Base-by-base conservation (phyloP, 768 basidiomycete genomes). In the Pholiota microspora region DNA sequence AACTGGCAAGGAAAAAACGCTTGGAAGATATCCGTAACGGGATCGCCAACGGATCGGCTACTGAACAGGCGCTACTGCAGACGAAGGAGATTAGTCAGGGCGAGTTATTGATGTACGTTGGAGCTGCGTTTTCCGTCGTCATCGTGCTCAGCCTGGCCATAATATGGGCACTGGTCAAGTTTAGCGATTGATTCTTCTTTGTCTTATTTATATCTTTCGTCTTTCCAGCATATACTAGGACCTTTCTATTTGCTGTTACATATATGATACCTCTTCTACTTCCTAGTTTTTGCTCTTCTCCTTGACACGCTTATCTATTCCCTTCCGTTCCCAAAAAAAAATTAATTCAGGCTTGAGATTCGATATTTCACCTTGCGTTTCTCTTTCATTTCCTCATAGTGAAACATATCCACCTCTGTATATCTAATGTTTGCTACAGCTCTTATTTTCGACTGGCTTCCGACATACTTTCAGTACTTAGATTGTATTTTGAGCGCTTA, bases 101-200 rank as follows among this genome's bases (percentile, higher is more conserved):
- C 6, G 69, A 71, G 59, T 29, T 71, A 51, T 50, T 64, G 27
- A 36, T 73, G 46, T 76, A 71, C 52, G 62, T 74, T 12, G 62
- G 27, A 24, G 67, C 63, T 35, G 69, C 64, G 31, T 60, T 69
- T 28, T 58, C 45, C 16, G 35, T 67, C 21, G 38, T 73, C n/a
- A 23, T 67, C 8, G 56, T 55, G 12, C n/a, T 67, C 16, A 59
- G 59, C 10, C 51, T 59, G n/a, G 62, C 45, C 4, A 52, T 66
- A 16, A 56, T 70, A n/a, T 67, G 55, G 44, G 55, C 54, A 7
- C 58, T 70, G 23, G 45, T 68, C 44, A 62, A 63, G 56, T 60
- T 47, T n/a, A 46, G 18, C 12, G 45, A 54, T 7, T 51, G 24
- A 40, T 25, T 24, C 7, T 12, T 28, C 21, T 15, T 23, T 2